phyloP scores from a whole-genome alignment of 768 basidiomycete genomes.

The Mycena rebaudengoi region DNA sequence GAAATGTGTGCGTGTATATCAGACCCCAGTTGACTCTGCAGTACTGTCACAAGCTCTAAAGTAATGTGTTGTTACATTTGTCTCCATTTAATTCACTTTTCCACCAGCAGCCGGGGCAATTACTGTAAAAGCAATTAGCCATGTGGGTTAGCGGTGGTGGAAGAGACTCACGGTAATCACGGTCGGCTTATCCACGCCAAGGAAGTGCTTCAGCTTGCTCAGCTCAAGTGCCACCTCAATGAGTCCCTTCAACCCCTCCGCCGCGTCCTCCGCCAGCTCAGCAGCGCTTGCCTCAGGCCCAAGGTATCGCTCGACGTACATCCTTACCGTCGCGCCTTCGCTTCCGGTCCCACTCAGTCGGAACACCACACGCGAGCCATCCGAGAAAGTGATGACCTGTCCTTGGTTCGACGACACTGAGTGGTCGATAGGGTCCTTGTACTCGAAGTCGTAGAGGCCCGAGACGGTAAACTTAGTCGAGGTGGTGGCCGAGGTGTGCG shows the following conservation, averaged over 20 bases:
- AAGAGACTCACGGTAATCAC: slow-evolving; percentile 81
- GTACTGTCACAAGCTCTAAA: slow-evolving; percentile 21
- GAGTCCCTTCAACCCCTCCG: slow-evolving; percentile 91
- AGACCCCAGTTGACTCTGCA: too few species aligned
- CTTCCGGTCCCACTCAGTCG: slow-evolving; percentile 96
- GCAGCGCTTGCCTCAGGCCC: slow-evolving; percentile 71
- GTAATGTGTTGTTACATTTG: slow-evolving; percentile 21
- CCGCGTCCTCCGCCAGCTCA: slow-evolving; percentile 78
- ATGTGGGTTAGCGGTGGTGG: not conserved
- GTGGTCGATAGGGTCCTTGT: slow-evolving; percentile 98
- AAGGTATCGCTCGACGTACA: slow-evolving; percentile 96
- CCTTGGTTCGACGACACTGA: slow-evolving; percentile 96
- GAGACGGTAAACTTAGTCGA: slow-evolving; percentile 79
- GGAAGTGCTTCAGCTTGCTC: slow-evolving; percentile 85
- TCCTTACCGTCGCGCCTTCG: slow-evolving; percentile 93
- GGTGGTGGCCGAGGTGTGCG: slow-evolving; percentile 72
- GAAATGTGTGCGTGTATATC: too few species aligned
- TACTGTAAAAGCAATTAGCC: not conserved
- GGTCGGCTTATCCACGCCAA: slow-evolving; percentile 90
- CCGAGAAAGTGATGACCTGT: slow-evolving; percentile 89
- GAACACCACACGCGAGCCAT: slow-evolving; percentile 95
- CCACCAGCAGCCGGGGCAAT: not conserved
- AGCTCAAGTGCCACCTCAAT: slow-evolving; percentile 94
- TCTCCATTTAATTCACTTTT: slow-evolving; percentile 13
- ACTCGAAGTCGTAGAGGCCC: slow-evolving; percentile 87